Evolutionary conservation across 768 basidiomycete genomes (phyloP), one percentile per base, ranked within the genome.

Genomic region (Lyophyllum atratum): DNA sequence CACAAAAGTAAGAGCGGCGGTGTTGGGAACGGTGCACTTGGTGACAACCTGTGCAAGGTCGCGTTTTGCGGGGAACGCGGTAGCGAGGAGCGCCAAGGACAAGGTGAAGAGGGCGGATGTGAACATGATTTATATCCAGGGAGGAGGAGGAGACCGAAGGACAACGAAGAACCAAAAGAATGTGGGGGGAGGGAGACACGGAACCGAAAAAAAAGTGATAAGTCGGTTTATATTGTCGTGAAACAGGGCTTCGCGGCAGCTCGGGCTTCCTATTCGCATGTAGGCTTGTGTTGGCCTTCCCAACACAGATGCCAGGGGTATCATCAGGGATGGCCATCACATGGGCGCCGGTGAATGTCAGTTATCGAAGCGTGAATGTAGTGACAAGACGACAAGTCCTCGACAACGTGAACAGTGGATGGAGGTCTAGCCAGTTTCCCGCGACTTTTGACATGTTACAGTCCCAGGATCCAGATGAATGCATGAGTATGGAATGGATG

Each of bases 1-100:
- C 55, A 72, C 72, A 29, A 75, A 73, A 28, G 74, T 74, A n/a
- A 75, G 64, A 28, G 74, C 72, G 40, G 55, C 69, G 19, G 69
- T 72, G 29, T 71, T 70, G 1, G 74, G 63, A 7, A 64, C 65
- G 1, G 68, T 67, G 63, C 76, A 78, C 19, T 58, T 59, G 1
- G 65, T 68, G 53, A 72, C 67, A 28, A 78, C 73, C n/a, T 66
- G 57, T 17, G 68, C 63, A 19, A 52, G 54, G 11, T 55, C 25
- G 17, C 60, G 59, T 28, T 47, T 53, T 37, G 49, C n/a, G 33
- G 61, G 66, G 25, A 57, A 45, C 5, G 59, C 57, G 24, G 56
- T 31, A 14, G 48, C 52, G n/a, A 57, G n/a, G 6, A 49, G 21
- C 21, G 59, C 60, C 25, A 62, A 51, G n/a, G 59, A 46, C 22